A percentile compares a stretch with the other conserved stretches of the same genome.
phyloP scores from a whole-genome alignment of 2,329 filamentous ascomycete genomes.

The Mollisiaceae sp. region DNA sequence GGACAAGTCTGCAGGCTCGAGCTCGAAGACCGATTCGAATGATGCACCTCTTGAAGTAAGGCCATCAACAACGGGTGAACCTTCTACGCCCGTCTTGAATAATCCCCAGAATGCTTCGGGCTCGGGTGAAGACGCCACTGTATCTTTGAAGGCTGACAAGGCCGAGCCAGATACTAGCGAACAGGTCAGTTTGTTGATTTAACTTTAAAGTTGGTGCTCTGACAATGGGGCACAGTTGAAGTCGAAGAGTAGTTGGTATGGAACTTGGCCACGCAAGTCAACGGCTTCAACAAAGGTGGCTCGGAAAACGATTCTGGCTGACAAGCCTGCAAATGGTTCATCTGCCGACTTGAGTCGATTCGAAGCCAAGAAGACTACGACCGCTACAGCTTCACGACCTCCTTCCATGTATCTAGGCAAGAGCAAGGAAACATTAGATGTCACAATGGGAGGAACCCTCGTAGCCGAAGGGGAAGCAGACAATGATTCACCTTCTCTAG shows the following conservation, averaged over 20 bases:
- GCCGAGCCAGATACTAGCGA: conserved; percentile 24
- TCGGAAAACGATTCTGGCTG: conserved; percentile 64
- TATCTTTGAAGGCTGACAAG: conserved; percentile 22
- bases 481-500: conserved; percentile 3
- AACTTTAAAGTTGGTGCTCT: too few species aligned
- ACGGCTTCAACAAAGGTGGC: conserved; percentile 64
- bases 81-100: conserved; percentile 17
- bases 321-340: conserved; percentile 39
- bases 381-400: conserved; percentile 32
- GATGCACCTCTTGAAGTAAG: conserved; percentile 14
- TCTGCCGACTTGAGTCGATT: conserved; percentile 39
- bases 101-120: conserved; percentile 15
- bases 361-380: conserved; percentile 35
- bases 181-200: conserved; percentile 17
- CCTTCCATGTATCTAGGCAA: conserved; percentile 43
- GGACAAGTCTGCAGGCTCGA: conserved; percentile 26
- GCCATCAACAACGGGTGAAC: conserved; percentile 17
- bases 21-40: conserved; percentile 5
- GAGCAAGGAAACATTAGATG: conserved; percentile 42
- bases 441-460: conserved; percentile 37
- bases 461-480: conserved; percentile 23
- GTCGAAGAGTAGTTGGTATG: conserved; percentile 60
- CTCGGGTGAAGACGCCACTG: conserved; percentile 21
- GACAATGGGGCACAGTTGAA: not conserved
- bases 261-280: conserved; percentile 64